Conservation (phyloP, 176 grass and related monocot species). For the Aegilops umbellulata region DNA sequence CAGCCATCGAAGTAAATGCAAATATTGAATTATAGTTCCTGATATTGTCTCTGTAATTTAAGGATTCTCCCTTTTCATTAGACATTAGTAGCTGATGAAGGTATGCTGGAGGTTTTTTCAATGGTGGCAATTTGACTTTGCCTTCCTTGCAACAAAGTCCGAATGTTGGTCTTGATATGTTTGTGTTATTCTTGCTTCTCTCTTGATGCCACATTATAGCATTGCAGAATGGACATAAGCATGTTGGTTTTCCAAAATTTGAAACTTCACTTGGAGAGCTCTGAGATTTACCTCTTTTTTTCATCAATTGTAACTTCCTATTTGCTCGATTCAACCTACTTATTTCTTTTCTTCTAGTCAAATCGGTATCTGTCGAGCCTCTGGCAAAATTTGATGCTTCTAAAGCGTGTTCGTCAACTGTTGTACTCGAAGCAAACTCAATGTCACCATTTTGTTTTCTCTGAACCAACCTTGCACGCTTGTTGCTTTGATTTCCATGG, state of each 20-base stretch:
- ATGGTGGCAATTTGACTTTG: neutral
- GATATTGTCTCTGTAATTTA: slow-evolving; percentile 25
- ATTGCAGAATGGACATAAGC: neutral
- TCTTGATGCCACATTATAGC: slow-evolving; percentile 19
- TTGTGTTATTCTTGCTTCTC: neutral
- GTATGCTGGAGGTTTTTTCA: neutral
- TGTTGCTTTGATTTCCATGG: neutral
- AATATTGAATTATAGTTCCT: slow-evolving; percentile 29
- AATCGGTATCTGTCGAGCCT: neutral
- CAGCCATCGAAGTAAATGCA: slow-evolving; percentile 30
- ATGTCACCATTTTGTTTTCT: neutral
- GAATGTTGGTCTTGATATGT: neutral
- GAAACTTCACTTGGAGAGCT: neutral
- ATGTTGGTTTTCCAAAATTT: slow-evolving; percentile 10
- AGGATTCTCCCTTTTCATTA: neutral
- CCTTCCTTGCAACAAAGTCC: slow-evolving; percentile 5
- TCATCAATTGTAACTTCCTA: neutral
- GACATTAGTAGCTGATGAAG: neutral
- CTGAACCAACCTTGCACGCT: neutral
- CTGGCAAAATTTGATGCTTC: neutral
- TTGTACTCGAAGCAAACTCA: neutral
- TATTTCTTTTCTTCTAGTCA: neutral
- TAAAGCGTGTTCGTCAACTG: neutral
- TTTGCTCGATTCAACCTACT: neutral
- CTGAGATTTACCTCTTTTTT: neutral